A percentile compares a stretch with the other conserved stretches of the same genome.
Conservation (phyloP, 2,329 filamentous ascomycete species). For the Phoma sp. region DNA sequence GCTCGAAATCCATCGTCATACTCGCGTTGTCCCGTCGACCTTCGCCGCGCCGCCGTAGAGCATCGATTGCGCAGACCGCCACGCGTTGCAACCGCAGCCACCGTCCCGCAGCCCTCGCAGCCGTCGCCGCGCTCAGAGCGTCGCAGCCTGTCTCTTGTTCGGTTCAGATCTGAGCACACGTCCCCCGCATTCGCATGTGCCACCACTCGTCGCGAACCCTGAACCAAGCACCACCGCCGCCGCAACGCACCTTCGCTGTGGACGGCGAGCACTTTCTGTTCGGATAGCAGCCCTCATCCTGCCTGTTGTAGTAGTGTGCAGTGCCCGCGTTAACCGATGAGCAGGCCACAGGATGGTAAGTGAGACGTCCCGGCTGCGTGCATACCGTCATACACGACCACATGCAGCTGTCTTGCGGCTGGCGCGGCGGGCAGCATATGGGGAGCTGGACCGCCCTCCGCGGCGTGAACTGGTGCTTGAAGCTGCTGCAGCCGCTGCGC, state of each 20-base stretch:
- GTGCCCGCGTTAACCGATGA: slow-evolving; percentile 19
- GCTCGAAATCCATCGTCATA: neutral
- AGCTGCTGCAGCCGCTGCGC: slow-evolving; percentile 1
- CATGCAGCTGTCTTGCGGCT: slow-evolving; percentile 12
- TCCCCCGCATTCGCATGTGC: slow-evolving; percentile 21
- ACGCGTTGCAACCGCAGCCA: slow-evolving; percentile 12
- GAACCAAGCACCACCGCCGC: slow-evolving; percentile 9
- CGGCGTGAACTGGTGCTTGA: neutral
- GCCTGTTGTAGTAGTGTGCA: slow-evolving; percentile 8
- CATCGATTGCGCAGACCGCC: slow-evolving; percentile 2
- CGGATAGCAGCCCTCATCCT: slow-evolving; percentile 2
- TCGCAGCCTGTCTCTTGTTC: slow-evolving; percentile 3
- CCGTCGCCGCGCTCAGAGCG: no score
- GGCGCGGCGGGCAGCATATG: slow-evolving; percentile 3
- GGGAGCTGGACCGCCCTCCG: neutral
- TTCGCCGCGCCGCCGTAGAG: neutral
- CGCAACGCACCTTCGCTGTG: slow-evolving; percentile 13
- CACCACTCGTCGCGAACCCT: slow-evolving; percentile 10
- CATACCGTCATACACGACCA: neutral
- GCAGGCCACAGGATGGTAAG: slow-evolving; percentile 22
- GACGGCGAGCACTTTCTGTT: slow-evolving; percentile 12
- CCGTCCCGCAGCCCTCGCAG: slow-evolving; percentile 10
- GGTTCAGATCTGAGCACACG: slow-evolving; percentile 5
- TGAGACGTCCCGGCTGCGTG: slow-evolving; percentile 1
- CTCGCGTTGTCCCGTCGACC: slow-evolving; percentile 1